Base-by-base conservation (phyloP, 352 stramenopile species). In the Phytophthora europaea region DNA sequence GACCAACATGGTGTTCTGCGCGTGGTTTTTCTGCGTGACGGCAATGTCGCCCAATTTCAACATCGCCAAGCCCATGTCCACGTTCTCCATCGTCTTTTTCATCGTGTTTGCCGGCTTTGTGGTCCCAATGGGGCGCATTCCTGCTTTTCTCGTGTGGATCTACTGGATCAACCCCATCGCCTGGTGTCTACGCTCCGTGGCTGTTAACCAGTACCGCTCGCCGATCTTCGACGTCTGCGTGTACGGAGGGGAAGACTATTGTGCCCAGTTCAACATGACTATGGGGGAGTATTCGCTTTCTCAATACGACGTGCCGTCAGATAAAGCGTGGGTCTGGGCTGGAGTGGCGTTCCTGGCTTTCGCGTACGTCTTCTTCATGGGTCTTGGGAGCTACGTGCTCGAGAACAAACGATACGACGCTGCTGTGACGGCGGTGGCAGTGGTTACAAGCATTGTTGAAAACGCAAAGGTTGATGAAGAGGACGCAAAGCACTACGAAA, bases 121-220 rank as follows among this genome's bases (percentile, higher is more conserved):
- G 20, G 77, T 84, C 22, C 58, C 80, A 0, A 64, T 69, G 22
- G 48, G 60, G 13, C 45, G 65, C 8, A 83, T 90, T 18, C 82
- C 78, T 0, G 43, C 70, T 36, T 79, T 79, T 31, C 56, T 80
- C n/a, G 66, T 81, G n/a, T 92, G 83, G 84, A 40, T 92, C 50
- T 91, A 89, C 63, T 90, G 76, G 72, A 73, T 90, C 28, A 86
- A 88, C 50, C 85, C 84, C 0, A 23, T 91, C 8, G 58, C 76
- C 0, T 91, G 83, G 83, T 70, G 61, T 12, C 50, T 82, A 20
- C 80, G 82, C 8, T 43, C 76, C 2, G 50, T 86, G 4, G 67
- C 65, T 4, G 67, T 84, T n/a, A 81, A 67, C 26, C 66, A 88
- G 47, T 88, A 86, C n/a, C 61, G 67, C 13, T 81, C 70, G 10